These are phyloP conservation scores for Pythium dissimile DNA, from an alignment of 352 stramenopile species.

Conservation along the genomic window DNA sequence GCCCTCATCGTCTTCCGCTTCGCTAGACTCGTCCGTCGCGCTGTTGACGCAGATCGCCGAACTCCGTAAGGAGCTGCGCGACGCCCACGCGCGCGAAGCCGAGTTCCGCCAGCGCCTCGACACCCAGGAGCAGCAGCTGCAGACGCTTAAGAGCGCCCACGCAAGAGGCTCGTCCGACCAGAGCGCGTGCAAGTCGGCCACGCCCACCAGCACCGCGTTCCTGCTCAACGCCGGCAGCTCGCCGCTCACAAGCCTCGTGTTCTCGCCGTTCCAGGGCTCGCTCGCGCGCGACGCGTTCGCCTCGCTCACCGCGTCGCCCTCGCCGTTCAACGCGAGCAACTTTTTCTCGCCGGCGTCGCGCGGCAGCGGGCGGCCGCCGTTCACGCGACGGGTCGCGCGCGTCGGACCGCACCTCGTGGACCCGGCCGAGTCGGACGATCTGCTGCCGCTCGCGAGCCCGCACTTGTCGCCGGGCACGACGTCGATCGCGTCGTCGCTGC, in stretches of 20 bases:
- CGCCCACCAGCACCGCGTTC: slow-evolving; percentile 1
- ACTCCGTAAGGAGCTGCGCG: slow-evolving; percentile 23
- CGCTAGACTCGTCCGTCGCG: not conserved
- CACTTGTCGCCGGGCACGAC: slow-evolving; percentile 17
- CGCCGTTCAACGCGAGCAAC: slow-evolving; percentile 14
- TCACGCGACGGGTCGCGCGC: slow-evolving; percentile 14
- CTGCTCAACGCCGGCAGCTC: slow-evolving; percentile 19
- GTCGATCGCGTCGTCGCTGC: slow-evolving; percentile 23
- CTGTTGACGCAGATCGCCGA: slow-evolving; percentile 19
- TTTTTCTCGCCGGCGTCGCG: slow-evolving; percentile 18
- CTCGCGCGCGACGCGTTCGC: slow-evolving; percentile 13
- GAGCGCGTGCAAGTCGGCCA: not conserved
- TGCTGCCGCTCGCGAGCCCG: slow-evolving; percentile 7
- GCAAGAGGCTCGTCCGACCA: not conserved
- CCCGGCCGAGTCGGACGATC: slow-evolving; percentile 11
- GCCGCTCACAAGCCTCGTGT: slow-evolving; percentile 21
- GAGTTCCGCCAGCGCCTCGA: slow-evolving; percentile 25
- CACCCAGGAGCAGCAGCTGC: slow-evolving; percentile 24
- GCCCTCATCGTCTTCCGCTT: not conserved
- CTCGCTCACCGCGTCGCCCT: slow-evolving; percentile 17
- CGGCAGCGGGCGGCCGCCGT: slow-evolving; percentile 15
- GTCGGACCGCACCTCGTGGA: slow-evolving; percentile 27
- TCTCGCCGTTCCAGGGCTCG: slow-evolving; percentile 19
- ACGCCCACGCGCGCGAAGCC: slow-evolving; percentile 20
- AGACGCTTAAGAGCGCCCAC: slow-evolving; percentile 8